phyloP scores from a whole-genome alignment of 2,329 filamentous ascomycete genomes.

The Pseudonectria foliicola region DNA sequence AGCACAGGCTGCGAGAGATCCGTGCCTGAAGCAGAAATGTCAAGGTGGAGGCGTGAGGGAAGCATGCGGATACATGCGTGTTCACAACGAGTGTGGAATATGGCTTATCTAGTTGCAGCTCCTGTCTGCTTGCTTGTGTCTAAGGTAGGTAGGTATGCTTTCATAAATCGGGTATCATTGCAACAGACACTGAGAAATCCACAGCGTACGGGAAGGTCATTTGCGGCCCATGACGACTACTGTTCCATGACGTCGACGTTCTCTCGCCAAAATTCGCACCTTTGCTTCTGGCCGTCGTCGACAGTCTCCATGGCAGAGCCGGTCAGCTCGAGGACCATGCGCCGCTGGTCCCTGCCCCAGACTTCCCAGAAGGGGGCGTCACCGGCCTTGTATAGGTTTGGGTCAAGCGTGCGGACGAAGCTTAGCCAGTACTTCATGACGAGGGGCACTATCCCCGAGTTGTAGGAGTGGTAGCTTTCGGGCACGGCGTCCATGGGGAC shows the following conservation, averaged over 20 bases:
- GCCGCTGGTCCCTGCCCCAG: slow-evolving; percentile 27
- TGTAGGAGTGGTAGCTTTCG: slow-evolving; percentile 36
- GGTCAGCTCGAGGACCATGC: slow-evolving; percentile 33
- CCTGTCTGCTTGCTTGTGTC: too few relatives aligned
- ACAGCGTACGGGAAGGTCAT: slow-evolving; percentile 2
- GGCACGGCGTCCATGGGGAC: slow-evolving; percentile 2
- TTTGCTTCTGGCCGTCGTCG: slow-evolving; percentile 23
- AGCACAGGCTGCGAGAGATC: too few relatives aligned
- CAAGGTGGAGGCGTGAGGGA: too few relatives aligned
- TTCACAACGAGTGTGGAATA: too few relatives aligned
- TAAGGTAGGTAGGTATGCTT: too few relatives aligned
- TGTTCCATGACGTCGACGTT: slow-evolving; percentile 26
- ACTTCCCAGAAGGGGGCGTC: slow-evolving; percentile 34
- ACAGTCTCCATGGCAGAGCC: slow-evolving; percentile 34
- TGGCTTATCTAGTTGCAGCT: too few relatives aligned
- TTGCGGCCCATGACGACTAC: slow-evolving; percentile 2
- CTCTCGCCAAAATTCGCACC: slow-evolving; percentile 36
- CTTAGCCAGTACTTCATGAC: slow-evolving; percentile 45
- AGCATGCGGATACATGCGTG: too few relatives aligned
- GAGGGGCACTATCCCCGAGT: slow-evolving; percentile 37
- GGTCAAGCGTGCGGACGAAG: slow-evolving; percentile 39
- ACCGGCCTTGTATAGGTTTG: slow-evolving; percentile 29
- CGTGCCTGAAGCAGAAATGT: too few relatives aligned
- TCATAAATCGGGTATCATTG: slow-evolving; percentile 12
- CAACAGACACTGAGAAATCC: slow-evolving; percentile 1